These are phyloP conservation scores for Quercus berberidifolia DNA, from an alignment of 306 rosid genomes.

Conservation along the genomic window DNA sequence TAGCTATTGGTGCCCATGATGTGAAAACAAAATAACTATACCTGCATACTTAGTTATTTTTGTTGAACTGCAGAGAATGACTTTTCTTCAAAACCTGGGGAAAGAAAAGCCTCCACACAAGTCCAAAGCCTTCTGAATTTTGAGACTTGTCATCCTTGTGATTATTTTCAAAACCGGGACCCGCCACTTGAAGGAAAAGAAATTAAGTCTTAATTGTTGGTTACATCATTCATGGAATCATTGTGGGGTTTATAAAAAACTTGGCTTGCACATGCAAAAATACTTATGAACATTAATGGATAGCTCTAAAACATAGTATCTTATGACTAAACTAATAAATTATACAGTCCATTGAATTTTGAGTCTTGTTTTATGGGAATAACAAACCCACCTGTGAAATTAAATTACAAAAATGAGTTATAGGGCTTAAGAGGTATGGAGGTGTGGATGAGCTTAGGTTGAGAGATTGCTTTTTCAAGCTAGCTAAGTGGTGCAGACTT, in stretches of 20 bases:
- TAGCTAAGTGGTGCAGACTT: background rate
- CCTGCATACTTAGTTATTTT: background rate
- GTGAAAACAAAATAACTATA: background rate
- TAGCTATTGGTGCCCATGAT: background rate
- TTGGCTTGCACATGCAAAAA: conserved; percentile 7
- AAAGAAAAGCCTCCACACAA: background rate
- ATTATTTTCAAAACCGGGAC: conserved; percentile 11
- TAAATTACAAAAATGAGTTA: background rate
- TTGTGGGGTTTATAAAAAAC: background rate
- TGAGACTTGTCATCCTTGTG: background rate
- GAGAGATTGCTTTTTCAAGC: background rate
- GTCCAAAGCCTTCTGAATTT: too few relatives aligned
- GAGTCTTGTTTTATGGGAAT: background rate
- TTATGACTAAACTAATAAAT: too few relatives aligned
- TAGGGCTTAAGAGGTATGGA: background rate
- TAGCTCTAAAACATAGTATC: too few relatives aligned
- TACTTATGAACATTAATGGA: too few relatives aligned
- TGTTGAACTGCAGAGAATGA: background rate
- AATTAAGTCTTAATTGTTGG: background rate
- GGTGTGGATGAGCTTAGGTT: background rate
- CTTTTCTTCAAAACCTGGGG: background rate
- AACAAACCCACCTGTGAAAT: background rate
- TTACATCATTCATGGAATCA: background rate
- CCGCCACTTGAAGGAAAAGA: conserved; percentile 5
- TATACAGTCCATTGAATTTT: background rate